Base-by-base conservation (phyloP, 805 yeast genomes). In the Kluyveromyces wickerhamii region DNA sequence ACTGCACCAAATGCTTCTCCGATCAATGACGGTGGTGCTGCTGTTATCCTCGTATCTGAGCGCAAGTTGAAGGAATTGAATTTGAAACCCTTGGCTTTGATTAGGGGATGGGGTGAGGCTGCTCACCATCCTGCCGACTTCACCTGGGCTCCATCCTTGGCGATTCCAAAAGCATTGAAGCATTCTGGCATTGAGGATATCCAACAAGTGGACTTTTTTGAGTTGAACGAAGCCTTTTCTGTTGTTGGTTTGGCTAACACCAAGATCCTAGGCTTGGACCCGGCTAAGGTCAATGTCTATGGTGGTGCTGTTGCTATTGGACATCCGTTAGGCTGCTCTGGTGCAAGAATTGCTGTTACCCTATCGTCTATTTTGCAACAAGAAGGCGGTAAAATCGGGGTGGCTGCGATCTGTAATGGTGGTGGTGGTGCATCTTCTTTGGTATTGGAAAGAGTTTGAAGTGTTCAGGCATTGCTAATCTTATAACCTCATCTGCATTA, bases 341-440 rank as follows among this genome's bases (percentile, higher is more conserved):
- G 96, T 62, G 94, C 94, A 30, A 75, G 96, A 71, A 74, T 92
- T 52, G 75, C 92, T 38, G 88, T 85, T 47, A 92, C 98, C 19
- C 72, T 92, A 61, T 52, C 77, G 39, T 74, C 86, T 32, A 87
- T 88, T 12, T 74, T 92, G 56, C 47, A 63, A 24, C 96, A 89
- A 67, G 97, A 92, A 69, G 64, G 64, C 37, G 94, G 89, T 49
- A 85, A 80, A 66, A 62, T 78, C 48, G 99, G 99, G 60, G 86
- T 77, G 47, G 96, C 96, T 52, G 96, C 86, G 60, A 80, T 92
- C 57, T 92, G 98, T 73, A 92, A 92, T 63, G 98, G 99, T 69
- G 99, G 99, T 54, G 99, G 99, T 60, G 99, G 98, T 59, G 97
- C 96, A 32, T 81, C 95, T 37, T 79, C 97, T 17, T 69, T 92